Conservation (phyloP, 805 yeast genomes). For the Starmerella bombicola region DNA sequence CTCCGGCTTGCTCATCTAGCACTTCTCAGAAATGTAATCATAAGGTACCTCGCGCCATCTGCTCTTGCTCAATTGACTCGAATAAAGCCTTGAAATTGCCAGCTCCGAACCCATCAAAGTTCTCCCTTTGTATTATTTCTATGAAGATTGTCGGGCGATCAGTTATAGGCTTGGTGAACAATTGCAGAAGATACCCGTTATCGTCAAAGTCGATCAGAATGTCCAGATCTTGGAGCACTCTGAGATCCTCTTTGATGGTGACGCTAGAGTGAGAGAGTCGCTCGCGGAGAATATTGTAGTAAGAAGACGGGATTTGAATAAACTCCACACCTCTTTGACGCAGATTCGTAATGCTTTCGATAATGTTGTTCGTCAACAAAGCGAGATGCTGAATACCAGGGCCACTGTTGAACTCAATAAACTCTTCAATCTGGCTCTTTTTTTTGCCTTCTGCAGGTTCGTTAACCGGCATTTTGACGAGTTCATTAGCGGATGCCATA, state of each 20-base stretch:
- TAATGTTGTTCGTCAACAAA: conserved; percentile 47
- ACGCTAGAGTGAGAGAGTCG: conserved; percentile 37
- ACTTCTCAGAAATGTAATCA: too few relatives aligned
- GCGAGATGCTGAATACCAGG: conserved; percentile 84
- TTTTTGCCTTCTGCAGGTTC: conserved; percentile 64
- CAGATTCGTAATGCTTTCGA: conserved; percentile 43
- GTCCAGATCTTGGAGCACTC: conserved; percentile 38
- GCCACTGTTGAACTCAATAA: conserved; percentile 58
- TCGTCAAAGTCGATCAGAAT: conserved; percentile 70
- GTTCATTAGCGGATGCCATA: conserved; percentile 56
- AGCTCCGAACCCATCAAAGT: conserved; percentile 78
- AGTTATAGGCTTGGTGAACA: conserved; percentile 63
- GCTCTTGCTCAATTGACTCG: conserved; percentile 71
- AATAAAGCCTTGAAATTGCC: conserved; percentile 77
- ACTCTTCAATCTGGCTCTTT: conserved; percentile 73
- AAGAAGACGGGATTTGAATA: conserved; percentile 44
- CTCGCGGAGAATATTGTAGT: conserved; percentile 41
- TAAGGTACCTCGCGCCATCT: conserved; percentile 51
- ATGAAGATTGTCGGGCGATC: conserved; percentile 74
- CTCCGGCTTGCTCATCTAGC: too few relatives aligned
- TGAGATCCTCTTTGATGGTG: conserved; percentile 41
- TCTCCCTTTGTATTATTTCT: conserved; percentile 67
- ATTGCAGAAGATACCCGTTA: conserved; percentile 62
- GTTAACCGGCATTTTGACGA: conserved; percentile 67
- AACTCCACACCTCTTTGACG: conserved; percentile 56